These are phyloP conservation scores for Podospora pseudoanserina DNA, from an alignment of 495 filamentous ascomycete species.

Conservation along the genomic window DNA sequence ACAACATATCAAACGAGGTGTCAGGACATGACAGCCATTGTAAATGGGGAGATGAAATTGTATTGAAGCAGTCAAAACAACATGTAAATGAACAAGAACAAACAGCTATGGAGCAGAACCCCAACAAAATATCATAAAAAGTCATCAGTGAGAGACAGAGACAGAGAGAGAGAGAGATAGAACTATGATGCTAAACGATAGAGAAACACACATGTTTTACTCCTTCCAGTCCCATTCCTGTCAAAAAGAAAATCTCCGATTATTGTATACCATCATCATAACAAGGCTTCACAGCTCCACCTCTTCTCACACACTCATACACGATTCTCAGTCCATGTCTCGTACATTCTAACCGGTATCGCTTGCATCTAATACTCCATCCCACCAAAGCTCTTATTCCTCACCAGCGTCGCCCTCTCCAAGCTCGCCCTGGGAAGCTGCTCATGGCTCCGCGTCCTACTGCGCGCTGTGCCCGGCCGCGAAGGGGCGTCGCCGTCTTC, in stretches of 20 bases:
- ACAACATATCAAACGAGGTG: too few species aligned
- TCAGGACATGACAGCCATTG: too few species aligned
- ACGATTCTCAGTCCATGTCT: not conserved
- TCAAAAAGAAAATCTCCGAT: not conserved
- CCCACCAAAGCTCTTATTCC: conserved; percentile 46
- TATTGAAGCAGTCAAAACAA: too few species aligned
- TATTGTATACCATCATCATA: not conserved
- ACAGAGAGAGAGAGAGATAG: not conserved
- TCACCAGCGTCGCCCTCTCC: conserved; percentile 41
- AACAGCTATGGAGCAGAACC: too few species aligned
- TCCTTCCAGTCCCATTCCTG: not conserved
- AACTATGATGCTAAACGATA: not conserved
- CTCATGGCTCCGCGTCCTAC: conserved; percentile 29
- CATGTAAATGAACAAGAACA: too few species aligned
- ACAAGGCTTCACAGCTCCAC: not conserved
- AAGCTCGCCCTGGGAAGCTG: conserved; percentile 39
- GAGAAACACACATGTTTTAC: not conserved
- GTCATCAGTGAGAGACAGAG: too few species aligned
- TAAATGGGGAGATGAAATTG: too few species aligned
- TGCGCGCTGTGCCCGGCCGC: conserved; percentile 26
- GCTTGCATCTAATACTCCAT: conserved; percentile 36
- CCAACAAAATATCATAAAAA: too few species aligned
- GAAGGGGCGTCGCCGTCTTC: conserved; percentile 38
- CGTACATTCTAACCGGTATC: not conserved
- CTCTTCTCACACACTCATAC: not conserved